phyloP scores from a whole-genome alignment of 2,329 filamentous ascomycete species.

The Trichoderma oligosporum region DNA sequence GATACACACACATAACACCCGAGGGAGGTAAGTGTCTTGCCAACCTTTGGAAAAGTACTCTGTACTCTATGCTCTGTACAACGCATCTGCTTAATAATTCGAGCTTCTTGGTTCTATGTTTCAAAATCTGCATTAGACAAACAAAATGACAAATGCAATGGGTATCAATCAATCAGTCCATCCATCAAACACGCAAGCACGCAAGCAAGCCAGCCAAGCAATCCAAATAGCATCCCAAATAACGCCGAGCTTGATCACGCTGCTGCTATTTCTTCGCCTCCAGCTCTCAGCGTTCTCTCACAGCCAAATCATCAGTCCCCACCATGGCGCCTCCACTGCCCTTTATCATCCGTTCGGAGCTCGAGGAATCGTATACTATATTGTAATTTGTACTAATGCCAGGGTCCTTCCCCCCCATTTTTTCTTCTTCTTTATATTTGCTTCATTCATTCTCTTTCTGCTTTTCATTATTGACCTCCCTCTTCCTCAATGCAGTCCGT shows the following conservation, averaged over 20 bases:
- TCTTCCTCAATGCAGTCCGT: slow-evolving; percentile 39
- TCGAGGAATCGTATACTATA: neutral
- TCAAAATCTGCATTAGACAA: slow-evolving; percentile 1
- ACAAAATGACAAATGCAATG: slow-evolving; percentile 18
- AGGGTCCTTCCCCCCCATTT: neutral
- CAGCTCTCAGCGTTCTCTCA: slow-evolving; percentile 10
- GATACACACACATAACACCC: neutral
- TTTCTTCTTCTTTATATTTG: too few relatives aligned
- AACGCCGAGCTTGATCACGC: neutral
- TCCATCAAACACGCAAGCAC: neutral
- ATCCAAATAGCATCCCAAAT: slow-evolving; percentile 22
- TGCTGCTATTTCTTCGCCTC: neutral
- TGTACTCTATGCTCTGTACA: neutral
- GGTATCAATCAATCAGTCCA: slow-evolving; percentile 21
- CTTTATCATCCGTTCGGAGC: neutral
- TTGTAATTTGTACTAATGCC: neutral
- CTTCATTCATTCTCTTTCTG: neutral
- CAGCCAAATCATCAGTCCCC: neutral
- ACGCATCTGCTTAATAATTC: neutral
- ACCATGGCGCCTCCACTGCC: neutral
- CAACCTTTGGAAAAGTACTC: too few relatives aligned
- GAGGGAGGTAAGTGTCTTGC: too few relatives aligned
- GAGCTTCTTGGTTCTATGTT: neutral
- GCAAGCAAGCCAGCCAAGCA: slow-evolving; percentile 6
- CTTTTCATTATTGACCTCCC: slow-evolving; percentile 30